Evolutionary conservation across 768 basidiomycete genomes (phyloP).

Genomic region (Suillus sp.): DNA sequence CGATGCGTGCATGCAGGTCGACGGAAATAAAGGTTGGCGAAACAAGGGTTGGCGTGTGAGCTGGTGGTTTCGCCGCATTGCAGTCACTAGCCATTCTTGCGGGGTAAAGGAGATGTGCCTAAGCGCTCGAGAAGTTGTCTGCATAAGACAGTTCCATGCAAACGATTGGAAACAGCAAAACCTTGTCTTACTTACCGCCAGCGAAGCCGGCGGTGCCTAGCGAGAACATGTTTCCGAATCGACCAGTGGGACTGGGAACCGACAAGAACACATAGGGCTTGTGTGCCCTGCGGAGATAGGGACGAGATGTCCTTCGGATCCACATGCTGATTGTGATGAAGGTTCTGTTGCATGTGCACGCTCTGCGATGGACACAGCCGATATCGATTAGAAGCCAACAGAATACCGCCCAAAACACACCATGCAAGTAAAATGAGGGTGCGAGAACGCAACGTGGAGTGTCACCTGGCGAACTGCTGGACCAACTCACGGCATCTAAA

Average conservation of each 20-base stretch:
- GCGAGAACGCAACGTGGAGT: slow-evolving; percentile 11
- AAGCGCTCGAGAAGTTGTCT: neutral
- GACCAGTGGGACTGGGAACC: slow-evolving; percentile 12
- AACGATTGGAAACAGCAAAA: slow-evolving; percentile 15
- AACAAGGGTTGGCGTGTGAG: neutral
- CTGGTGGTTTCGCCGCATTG: slow-evolving; percentile 5
- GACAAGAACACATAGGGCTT: neutral
- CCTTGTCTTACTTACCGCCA: slow-evolving; percentile 13
- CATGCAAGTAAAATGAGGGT: slow-evolving; percentile 1
- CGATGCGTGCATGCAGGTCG: neutral
- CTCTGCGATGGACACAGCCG: slow-evolving; percentile 11
- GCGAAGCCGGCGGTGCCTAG: slow-evolving; percentile 4
- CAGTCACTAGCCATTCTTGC: too few relatives aligned
- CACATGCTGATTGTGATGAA: slow-evolving; percentile 15
- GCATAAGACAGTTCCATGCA: neutral
- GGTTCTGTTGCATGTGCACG: slow-evolving; percentile 13
- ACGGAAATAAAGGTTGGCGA: slow-evolving; percentile 1
- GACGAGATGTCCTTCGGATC: neutral
- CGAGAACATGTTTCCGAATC: neutral
- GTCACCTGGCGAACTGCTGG: slow-evolving; percentile 2
- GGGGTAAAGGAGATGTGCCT: neutral
- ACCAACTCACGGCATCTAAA: slow-evolving; percentile 7
- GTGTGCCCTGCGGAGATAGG: slow-evolving; percentile 18
- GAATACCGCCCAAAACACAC: slow-evolving; percentile 3
- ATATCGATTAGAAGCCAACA: slow-evolving; percentile 1